Base-by-base conservation (phyloP, 768 basidiomycete genomes). In the Chiua virens region DNA sequence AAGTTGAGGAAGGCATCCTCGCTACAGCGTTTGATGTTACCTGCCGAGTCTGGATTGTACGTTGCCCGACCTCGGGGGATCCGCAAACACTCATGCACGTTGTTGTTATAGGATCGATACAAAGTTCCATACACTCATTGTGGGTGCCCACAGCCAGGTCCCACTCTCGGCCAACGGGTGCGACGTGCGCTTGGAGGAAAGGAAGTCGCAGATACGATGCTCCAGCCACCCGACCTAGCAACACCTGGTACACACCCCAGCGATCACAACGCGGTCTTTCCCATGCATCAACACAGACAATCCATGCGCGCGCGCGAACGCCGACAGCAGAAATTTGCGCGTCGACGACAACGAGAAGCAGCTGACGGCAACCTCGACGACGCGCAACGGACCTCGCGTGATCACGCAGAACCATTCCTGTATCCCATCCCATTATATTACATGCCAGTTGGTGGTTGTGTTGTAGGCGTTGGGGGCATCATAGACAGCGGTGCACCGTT, bases 101-200 rank as follows among this genome's bases (percentile, higher is more conserved):
- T 28, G 21, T 14, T 23, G 1, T 40, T 20, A 2, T 32, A 79
- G 74, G 62, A 69, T 20, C 76, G 77, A 14, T 85, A 79, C 60
- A 66, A 69, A 5, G 63, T 81, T 4, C 73, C 75, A 2, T 86
- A 86, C 65, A 78, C 73, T 7, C 70, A 79, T 57, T 85, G 84
- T 50, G 83, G 83, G 2, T 84, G 83, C 52, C 77, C 80, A 3
- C 67, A 72, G 1, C 77, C 79, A 0, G 78, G 58, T 3, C 45
- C 13, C 73, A 77, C 71, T 3, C 69, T 82, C 11, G 71, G 73
- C 1, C 73, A 78, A 54, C 70, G 68, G n/a, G 65, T 82, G 34
- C 61, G 67, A 8, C 73, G 69, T 8, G 53, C 61, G 2, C 45
- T 57, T 47, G 20, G 2, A 8, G 43, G 42, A 34, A 18, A 53